Evolutionary conservation across 805 yeast genomes (phyloP).

Genomic region (Saccharomycodes ludwigii): DNA sequence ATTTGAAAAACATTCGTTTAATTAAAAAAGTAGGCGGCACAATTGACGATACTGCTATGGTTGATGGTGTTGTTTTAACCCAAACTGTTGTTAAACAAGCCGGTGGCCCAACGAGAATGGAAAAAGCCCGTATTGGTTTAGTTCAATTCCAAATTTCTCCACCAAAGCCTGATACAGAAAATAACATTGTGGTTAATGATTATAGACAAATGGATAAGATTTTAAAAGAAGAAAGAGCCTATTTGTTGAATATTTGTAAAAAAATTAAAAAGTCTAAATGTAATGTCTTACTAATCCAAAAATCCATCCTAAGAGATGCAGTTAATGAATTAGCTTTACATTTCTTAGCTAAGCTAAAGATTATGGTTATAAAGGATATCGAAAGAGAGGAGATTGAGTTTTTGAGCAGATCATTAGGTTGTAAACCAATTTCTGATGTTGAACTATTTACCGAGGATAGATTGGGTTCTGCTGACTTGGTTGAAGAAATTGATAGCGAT

Average conservation of each 20-base stretch:
- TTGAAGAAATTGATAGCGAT: slow-evolving; percentile 82
- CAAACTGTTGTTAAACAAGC: slow-evolving; percentile 83
- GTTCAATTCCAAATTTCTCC: slow-evolving; percentile 93
- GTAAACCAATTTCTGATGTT: slow-evolving; percentile 92
- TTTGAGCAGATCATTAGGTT: slow-evolving; percentile 67
- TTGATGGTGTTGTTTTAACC: slow-evolving; percentile 87
- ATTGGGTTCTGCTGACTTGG: slow-evolving; percentile 80
- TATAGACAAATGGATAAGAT: slow-evolving; percentile 99
- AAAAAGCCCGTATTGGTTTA: slow-evolving; percentile 83
- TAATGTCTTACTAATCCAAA: slow-evolving; percentile 80
- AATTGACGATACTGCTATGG: slow-evolving; percentile 87
- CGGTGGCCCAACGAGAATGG: slow-evolving; percentile 91
- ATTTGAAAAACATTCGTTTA: slow-evolving; percentile 75
- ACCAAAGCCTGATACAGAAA: slow-evolving; percentile 96
- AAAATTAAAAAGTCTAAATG: slow-evolving; percentile 95
- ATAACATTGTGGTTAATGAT: slow-evolving; percentile 92
- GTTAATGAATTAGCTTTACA: slow-evolving; percentile 91
- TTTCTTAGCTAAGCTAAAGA: slow-evolving; percentile 83
- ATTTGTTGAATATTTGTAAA: slow-evolving; percentile 86
- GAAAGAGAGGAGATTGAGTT: slow-evolving; percentile 96
- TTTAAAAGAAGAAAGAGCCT: slow-evolving; percentile 94
- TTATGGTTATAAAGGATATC: slow-evolving; percentile 88
- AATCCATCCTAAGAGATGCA: slow-evolving; percentile 89
- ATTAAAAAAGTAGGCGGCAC: slow-evolving; percentile 96
- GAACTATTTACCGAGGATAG: slow-evolving; percentile 90